Evolutionary conservation across 2,329 filamentous ascomycete genomes (phyloP).

Genomic region (Ophiostoma sp.): DNA sequence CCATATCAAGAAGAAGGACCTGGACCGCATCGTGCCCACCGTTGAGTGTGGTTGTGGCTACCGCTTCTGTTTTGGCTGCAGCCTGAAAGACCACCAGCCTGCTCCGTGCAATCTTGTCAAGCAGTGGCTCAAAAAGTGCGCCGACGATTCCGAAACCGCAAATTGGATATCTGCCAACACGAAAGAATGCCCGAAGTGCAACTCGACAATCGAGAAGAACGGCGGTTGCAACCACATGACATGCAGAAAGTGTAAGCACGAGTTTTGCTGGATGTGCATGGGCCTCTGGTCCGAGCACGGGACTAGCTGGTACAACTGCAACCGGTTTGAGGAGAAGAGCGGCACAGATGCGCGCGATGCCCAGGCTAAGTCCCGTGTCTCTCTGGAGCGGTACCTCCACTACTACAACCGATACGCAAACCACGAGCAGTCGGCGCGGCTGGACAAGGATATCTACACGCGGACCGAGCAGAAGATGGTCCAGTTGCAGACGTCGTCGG

Average conservation of each 20-base stretch:
- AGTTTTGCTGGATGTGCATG: constrained; percentile 99
- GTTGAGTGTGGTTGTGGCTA: constrained; percentile 83
- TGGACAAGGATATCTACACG: constrained; percentile 92
- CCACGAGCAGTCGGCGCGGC: constrained; percentile 93
- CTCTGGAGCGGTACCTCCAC: constrained; percentile 92
- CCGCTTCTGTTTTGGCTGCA: constrained; percentile 94
- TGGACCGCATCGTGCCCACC: constrained; percentile 82
- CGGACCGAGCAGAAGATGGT: constrained; percentile 99
- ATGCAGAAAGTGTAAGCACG: constrained; percentile 90
- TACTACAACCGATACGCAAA: constrained; percentile 99
- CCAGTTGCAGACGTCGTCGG: constrained; percentile 86
- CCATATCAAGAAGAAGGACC: constrained; percentile 79
- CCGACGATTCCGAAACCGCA: constrained; percentile 95
- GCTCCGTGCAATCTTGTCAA: constrained; percentile 89
- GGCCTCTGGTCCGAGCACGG: constrained; percentile 97
- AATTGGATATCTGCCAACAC: constrained; percentile 99
- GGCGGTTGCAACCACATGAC: constrained; percentile 98
- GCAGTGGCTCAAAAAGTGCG: constrained; percentile 96
- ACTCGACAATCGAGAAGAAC: constrained; percentile 98
- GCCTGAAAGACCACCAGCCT: constrained; percentile 85
- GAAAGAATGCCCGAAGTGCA: constrained; percentile 94
- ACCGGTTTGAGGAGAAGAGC: constrained; percentile 93
- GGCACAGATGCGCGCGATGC: constrained; percentile 86
- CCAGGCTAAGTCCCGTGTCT: constrained; percentile 86
- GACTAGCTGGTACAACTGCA: constrained; percentile 99